Percentiles rank a stretch among this genome's conserved stretches.
Evolutionary conservation across 2,329 filamentous ascomycete species (phyloP).

Genomic region (Cryphonectria parasitica): DNA sequence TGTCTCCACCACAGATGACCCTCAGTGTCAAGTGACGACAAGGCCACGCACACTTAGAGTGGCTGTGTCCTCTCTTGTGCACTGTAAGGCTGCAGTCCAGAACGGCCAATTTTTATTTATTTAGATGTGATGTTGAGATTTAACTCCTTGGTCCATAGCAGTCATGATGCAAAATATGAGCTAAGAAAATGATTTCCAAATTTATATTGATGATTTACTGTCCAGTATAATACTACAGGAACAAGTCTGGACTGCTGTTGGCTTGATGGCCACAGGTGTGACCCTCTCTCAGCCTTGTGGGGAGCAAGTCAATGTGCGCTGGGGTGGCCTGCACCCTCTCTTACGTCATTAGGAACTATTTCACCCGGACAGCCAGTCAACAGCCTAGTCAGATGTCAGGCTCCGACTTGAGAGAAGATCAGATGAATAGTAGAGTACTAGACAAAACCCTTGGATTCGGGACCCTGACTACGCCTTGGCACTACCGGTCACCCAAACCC

Average conservation of each 20-base stretch:
- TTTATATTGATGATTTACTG: too few relatives aligned
- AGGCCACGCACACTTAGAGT: slow-evolving; percentile 5
- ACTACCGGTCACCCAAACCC: not conserved
- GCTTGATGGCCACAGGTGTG: not conserved
- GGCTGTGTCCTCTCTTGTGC: not conserved
- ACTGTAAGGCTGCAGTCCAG: not conserved
- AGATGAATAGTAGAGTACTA: not conserved
- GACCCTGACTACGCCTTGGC: slow-evolving; percentile 7
- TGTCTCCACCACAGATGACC: not conserved
- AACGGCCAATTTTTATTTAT: not conserved
- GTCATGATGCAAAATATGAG: not conserved
- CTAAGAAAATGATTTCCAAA: not conserved
- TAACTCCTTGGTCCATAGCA: not conserved
- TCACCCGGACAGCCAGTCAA: slow-evolving; percentile 29
- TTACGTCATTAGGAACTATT: slow-evolving; percentile 20
- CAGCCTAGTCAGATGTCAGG: slow-evolving; percentile 13
- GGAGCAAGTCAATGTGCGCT: not conserved
- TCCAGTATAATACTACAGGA: too few relatives aligned
- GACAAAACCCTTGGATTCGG: not conserved
- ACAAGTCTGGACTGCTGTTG: too few relatives aligned
- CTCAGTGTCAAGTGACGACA: slow-evolving; percentile 5
- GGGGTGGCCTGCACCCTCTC: not conserved
- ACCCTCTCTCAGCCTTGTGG: slow-evolving; percentile 1
- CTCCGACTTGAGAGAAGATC: not conserved
- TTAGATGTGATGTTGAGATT: too few relatives aligned